These are phyloP conservation scores for Suillus bovinus DNA, from an alignment of 768 basidiomycete species.

Conservation along the genomic window DNA sequence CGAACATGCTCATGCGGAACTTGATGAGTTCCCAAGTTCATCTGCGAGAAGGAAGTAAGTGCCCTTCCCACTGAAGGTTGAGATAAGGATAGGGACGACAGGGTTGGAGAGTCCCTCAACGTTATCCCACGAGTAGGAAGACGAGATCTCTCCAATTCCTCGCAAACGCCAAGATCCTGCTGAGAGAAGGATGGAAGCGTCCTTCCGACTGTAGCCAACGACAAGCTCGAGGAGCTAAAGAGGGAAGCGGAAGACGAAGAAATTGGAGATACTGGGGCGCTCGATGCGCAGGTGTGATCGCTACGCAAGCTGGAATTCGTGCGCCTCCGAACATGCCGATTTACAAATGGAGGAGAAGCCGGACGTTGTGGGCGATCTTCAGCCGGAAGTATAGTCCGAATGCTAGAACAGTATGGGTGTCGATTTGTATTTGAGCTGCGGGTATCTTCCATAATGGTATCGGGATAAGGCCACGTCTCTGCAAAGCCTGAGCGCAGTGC, in stretches of 20 bases:
- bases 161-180: slow-evolving; percentile 19
- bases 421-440: neutral
- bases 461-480: slow-evolving; percentile 3
- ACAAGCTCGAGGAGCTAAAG: slow-evolving; percentile 23
- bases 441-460: neutral
- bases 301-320: slow-evolving; percentile 32
- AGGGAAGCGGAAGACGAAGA: slow-evolving; percentile 29
- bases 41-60: slow-evolving; percentile 8
- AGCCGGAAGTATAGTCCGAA: neutral
- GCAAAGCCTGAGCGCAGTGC: neutral
- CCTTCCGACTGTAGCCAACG: slow-evolving; percentile 21
- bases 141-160: slow-evolving; percentile 23
- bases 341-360: slow-evolving; percentile 35
- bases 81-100: slow-evolving; percentile 1
- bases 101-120: slow-evolving; percentile 11
- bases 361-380: slow-evolving; percentile 18
- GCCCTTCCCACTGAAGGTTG: slow-evolving; percentile 5
- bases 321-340: slow-evolving; percentile 34
- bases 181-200: slow-evolving; percentile 9
- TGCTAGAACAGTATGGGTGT: slow-evolving; percentile 2
- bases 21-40: neutral
- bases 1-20: slow-evolving; percentile 1
- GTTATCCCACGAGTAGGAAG: slow-evolving; percentile 16
- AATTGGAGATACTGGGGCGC: slow-evolving; percentile 34
- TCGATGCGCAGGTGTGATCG: slow-evolving; percentile 28